Percentiles rank a stretch among this genome's conserved stretches.
Evolutionary conservation across 495 filamentous ascomycete genomes (phyloP).

Genomic region (Trichoderma erinaceum): DNA sequence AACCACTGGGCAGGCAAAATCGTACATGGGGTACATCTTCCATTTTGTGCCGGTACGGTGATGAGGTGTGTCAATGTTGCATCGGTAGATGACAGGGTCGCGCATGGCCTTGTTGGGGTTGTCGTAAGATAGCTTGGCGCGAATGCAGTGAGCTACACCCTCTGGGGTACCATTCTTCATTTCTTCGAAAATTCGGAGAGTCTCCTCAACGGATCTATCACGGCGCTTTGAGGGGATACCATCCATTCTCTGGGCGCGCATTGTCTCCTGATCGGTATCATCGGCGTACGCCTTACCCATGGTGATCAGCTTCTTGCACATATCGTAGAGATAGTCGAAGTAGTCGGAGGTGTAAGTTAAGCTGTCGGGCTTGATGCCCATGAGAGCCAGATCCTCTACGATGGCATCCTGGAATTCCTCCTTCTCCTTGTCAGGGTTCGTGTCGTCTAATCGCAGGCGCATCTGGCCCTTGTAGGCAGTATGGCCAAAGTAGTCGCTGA

Average conservation of each 20-base stretch:
- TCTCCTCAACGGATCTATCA: conserved; percentile 73
- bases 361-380: conserved; percentile 79
- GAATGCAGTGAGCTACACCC: conserved; percentile 75
- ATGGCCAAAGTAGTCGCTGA: conserved; percentile 93
- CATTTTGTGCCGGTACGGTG: conserved; percentile 84
- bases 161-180: conserved; percentile 79
- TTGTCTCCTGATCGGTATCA: conserved; percentile 81
- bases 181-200: conserved; percentile 70
- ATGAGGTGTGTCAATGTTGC: conserved; percentile 65
- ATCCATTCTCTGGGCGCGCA: conserved; percentile 71
- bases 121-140: conserved; percentile 80
- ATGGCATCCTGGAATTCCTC: conserved; percentile 88
- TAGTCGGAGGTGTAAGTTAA: conserved; percentile 81
- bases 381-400: conserved; percentile 72
- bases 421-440: conserved; percentile 90
- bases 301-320: conserved; percentile 72
- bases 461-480: conserved; percentile 79
- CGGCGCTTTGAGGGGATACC: conserved; percentile 70
- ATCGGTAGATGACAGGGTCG: conserved; percentile 93
- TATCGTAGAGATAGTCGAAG: conserved; percentile 80
- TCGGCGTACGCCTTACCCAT: conserved; percentile 83
- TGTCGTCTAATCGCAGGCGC: conserved; percentile 84
- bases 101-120: conserved; percentile 81
- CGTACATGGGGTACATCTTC: conserved; percentile 96
- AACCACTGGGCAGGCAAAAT: conserved; percentile 87